Evolutionary conservation across 331 rosid genomes (phyloP), one percentile per base, ranked within the genome.

Genomic region (Saraca asoca): DNA sequence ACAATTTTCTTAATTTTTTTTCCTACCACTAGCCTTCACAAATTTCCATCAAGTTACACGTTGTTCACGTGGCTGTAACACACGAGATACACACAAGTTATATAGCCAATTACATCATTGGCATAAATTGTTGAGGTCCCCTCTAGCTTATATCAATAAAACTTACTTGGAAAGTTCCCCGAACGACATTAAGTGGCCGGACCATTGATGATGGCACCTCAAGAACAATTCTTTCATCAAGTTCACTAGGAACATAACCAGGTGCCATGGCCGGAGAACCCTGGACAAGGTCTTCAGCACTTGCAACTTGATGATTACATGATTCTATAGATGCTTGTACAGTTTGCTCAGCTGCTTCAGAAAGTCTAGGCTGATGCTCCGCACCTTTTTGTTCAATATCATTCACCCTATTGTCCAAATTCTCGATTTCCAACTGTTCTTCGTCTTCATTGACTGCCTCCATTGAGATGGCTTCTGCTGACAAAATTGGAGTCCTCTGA

Each of bases 161-260:
- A 85, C 95, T 79, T 83, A 84, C 99, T 85, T 94, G 99, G 80
- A 94, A 94, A 55, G 89, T 90, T 82, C 99, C 99, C 18, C 78
- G 82, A 55, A 90, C 62, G 66, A 94, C 88, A 79, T 80, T 87
- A 62, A 90, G 89, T 69, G 99, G 95, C 60, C 87, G 89, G 70
- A 94, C 99, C 96, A 94, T 88, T 24, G 92, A 84, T 63, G 97
- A 81, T 43, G 97, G 85, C 70, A 94, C 80, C 87, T 94, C 99
- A 18, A 88, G 83, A 80, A 90, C 78, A 73, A 94, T 94, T 80
- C 90, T 90, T 85, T 94, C 99, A 79, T 88, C 97, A 63, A 74
- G 75, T 69, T 88, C 97, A 72, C 95, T 87, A 9, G 96, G 96
- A 77, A 94, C 87, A 77, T 80, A 86, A 18, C 99, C 99, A 70